Evolutionary conservation across 176 grass and related monocot genomes (phyloP), one percentile per base, ranked within the genome.

Genomic region (Avena atlantica): DNA sequence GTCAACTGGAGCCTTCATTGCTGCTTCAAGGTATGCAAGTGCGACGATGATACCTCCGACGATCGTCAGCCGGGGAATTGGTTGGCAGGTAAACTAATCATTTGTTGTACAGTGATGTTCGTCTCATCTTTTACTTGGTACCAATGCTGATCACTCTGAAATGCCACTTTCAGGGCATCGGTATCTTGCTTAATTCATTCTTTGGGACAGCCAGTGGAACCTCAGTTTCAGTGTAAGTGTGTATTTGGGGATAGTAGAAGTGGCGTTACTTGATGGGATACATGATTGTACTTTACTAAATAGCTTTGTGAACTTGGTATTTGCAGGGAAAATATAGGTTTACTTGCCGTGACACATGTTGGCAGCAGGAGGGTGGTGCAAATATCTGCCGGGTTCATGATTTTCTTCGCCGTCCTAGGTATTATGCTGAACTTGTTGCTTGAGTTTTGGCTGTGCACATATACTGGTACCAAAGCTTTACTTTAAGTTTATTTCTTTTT

Each of bases 311-410:
- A 87, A 83, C 63, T 86, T 79, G 48, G 67, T 50, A 81, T 76
- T 63, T 80, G 4, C 79, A 98, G 97, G 75, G 94, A 98, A 73
- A 98, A 98, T 92, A 24, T 86, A 37, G 97, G 97, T 73, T 91
- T 98, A 78, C 88, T 98, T 73, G 90, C 49, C 23, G 75, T 98
- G 90, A 98, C 94, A 45, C 87, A 79, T 31, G 78, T 98, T 78
- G 97, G 97, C 66, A 98, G 86, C 34, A 82, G 94, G 67, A 92
- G 94, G 69, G 97, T 98, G 40, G 97, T 98, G 49, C 97, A 98
- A 72, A 96, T 98, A 86, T 96, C 97, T 87, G 94, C 97, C 15
- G 97, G 97, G 0, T 98, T 96, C 83, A 98, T 98, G 97, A 94
- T 98, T 80, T 98, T 98, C 90, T 98, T 98, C 51, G 91, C 97